Percentiles rank a stretch among this genome's conserved stretches.
Conservation (phyloP, 495 filamentous ascomycete genomes). For the Lentithecium fluviatile region DNA sequence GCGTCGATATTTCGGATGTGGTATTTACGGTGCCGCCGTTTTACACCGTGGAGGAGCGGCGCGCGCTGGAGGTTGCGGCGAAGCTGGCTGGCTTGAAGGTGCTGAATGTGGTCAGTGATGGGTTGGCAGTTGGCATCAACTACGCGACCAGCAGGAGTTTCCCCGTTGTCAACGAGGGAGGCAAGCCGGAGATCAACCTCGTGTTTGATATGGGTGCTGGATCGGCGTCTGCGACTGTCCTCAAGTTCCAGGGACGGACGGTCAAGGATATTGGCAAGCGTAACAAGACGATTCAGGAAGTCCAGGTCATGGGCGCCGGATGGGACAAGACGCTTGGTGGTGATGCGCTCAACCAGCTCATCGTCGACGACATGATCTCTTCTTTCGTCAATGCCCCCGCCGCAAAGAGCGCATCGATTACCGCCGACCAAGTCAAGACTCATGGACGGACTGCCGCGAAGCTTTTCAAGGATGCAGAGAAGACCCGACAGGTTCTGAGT, state of each 20-base stretch:
- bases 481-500: constrained; percentile 83
- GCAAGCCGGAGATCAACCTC: constrained; percentile 87
- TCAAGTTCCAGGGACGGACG: constrained; percentile 82
- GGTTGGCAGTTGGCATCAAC: constrained; percentile 87
- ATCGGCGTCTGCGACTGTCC: constrained; percentile 89
- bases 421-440: constrained; percentile 56
- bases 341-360: constrained; percentile 80
- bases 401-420: constrained; percentile 65
- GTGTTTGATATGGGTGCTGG: constrained; percentile 98
- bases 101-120: constrained; percentile 82
- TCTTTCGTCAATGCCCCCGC: constrained; percentile 70
- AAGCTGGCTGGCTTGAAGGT: constrained; percentile 85
- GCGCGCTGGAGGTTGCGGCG: constrained; percentile 76
- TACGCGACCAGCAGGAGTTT: constrained; percentile 92
- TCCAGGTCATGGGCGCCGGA: constrained; percentile 77
- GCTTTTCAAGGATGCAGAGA: constrained; percentile 88
- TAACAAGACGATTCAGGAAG: constrained; percentile 96
- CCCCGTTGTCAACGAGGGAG: constrained; percentile 75
- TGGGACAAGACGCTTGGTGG: constrained; percentile 92
- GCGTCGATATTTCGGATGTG: constrained; percentile 67
- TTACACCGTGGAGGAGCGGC: constrained; percentile 84
- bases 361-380: constrained; percentile 81
- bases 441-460: constrained; percentile 86
- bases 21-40: constrained; percentile 93
- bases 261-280: constrained; percentile 91